Evolutionary conservation across 2,329 filamentous ascomycete genomes (phyloP).

Genomic region (Pseudocercospora macadamiae): DNA sequence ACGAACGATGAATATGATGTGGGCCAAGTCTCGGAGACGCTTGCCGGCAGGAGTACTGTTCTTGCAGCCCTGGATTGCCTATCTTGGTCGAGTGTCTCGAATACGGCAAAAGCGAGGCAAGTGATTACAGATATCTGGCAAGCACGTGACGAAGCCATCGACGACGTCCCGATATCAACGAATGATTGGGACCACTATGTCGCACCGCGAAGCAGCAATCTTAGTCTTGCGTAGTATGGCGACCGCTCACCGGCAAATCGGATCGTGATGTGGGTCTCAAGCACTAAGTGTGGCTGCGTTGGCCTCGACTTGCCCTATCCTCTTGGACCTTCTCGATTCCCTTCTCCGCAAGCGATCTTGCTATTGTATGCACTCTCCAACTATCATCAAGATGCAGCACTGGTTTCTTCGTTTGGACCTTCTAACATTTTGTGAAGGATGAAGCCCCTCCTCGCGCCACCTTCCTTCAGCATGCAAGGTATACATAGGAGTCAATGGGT

Average conservation of each 20-base stretch:
- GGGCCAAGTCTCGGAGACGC: background rate
- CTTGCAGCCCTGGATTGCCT: background rate
- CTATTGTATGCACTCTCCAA: too few relatives aligned
- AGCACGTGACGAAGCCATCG: conserved; percentile 1
- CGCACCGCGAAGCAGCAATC: background rate
- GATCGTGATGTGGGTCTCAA: background rate
- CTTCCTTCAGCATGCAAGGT: too few relatives aligned
- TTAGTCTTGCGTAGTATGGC: background rate
- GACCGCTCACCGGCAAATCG: background rate
- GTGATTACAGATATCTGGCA: conserved; percentile 4
- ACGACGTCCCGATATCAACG: background rate
- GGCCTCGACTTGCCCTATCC: background rate
- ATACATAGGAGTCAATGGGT: too few relatives aligned
- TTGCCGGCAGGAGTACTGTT: background rate
- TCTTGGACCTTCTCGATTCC: background rate
- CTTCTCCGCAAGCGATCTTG: background rate
- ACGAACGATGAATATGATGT: background rate
- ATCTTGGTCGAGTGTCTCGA: background rate
- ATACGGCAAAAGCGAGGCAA: conserved; percentile 2
- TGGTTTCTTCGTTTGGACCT: too few relatives aligned
- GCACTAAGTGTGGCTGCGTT: background rate
- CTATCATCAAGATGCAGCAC: too few relatives aligned
- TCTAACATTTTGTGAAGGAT: too few relatives aligned
- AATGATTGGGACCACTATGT: conserved; percentile 8
- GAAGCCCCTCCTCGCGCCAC: too few relatives aligned